Evolutionary conservation across 148 eudicot species (phyloP).

Genomic region (Fagopyrum esculentum): DNA sequence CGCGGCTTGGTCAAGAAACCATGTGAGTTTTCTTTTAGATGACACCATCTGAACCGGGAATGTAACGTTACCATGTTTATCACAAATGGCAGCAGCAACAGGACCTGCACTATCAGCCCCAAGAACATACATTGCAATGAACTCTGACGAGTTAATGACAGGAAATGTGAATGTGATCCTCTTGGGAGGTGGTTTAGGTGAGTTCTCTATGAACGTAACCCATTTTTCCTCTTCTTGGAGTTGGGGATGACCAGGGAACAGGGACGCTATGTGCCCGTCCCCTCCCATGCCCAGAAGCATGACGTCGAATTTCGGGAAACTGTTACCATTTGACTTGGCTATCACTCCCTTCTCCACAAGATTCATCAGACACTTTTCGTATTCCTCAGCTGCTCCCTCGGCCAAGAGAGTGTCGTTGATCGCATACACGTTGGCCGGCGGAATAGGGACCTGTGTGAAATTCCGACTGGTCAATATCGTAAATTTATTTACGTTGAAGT

Average conservation of each 20-base stretch:
- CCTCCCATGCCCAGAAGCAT: conserved; percentile 79
- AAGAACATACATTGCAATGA: conserved; percentile 50
- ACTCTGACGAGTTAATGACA: conserved; percentile 53
- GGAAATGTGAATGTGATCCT: conserved; percentile 77
- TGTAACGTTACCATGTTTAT: conserved; percentile 1
- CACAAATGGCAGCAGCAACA: conserved; percentile 28
- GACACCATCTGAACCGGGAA: conserved; percentile 50
- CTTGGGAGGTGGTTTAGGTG: conserved; percentile 65
- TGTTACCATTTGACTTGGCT: conserved; percentile 29
- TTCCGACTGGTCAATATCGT: too few species aligned
- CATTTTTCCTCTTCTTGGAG: conserved; percentile 38
- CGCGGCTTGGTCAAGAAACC: conserved; percentile 68
- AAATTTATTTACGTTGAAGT: too few species aligned
- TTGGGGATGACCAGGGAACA: conserved; percentile 55
- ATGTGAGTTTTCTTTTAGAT: conserved; percentile 44
- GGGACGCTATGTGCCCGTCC: conserved; percentile 70
- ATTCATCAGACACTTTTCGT: conserved; percentile 40
- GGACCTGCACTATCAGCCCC: conserved; percentile 45
- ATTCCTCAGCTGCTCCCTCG: conserved; percentile 64
- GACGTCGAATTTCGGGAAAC: conserved; percentile 60
- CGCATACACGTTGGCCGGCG: conserved; percentile 36
- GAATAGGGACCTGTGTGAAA: conserved; percentile 44
- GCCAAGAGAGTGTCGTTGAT: conserved; percentile 43
- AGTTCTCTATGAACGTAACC: conserved; percentile 54
- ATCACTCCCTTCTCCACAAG: conserved; percentile 36